phyloP scores from a whole-genome alignment of 176 grass and related monocot genomes.

The Lolium multiflorum region DNA sequence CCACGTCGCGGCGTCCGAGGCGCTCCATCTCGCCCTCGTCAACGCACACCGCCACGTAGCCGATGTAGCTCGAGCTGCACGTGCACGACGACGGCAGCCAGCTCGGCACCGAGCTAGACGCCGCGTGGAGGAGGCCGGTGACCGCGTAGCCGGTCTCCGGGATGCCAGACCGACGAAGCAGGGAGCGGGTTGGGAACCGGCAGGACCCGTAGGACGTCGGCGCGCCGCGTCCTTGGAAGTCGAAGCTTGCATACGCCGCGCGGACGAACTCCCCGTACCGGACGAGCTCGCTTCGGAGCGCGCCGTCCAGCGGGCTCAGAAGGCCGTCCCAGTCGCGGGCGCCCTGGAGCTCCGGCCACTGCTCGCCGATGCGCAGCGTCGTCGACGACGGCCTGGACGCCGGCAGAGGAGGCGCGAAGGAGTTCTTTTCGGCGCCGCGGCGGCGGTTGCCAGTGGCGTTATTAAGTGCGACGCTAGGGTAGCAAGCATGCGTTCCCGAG shows the following conservation, averaged over 20 bases:
- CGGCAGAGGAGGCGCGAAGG: background rate
- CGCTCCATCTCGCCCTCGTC: slow-evolving; percentile 58
- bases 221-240: slow-evolving; percentile 29
- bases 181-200: slow-evolving; percentile 46
- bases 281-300: slow-evolving; percentile 55
- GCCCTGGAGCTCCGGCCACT: slow-evolving; percentile 61
- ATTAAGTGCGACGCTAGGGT: slow-evolving; percentile 5
- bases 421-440: background rate
- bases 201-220: slow-evolving; percentile 50
- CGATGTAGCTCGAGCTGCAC: slow-evolving; percentile 55
- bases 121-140: slow-evolving; percentile 53
- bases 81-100: slow-evolving; percentile 34
- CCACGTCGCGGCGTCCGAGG: slow-evolving; percentile 56
- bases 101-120: slow-evolving; percentile 29
- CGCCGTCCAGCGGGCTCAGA: slow-evolving; percentile 54
- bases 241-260: slow-evolving; percentile 56
- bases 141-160: slow-evolving; percentile 44
- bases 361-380: slow-evolving; percentile 29
- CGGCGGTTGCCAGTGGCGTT: background rate
- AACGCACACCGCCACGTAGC: slow-evolving; percentile 61
- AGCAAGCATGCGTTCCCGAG: slow-evolving; percentile 25
- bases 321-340: slow-evolving; percentile 55
- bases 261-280: slow-evolving; percentile 62
- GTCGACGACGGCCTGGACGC: background rate
- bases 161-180: slow-evolving; percentile 46